These are phyloP conservation scores for Neurospora sp. DNA, from an alignment of 495 filamentous ascomycete genomes.

Conservation along the genomic window DNA sequence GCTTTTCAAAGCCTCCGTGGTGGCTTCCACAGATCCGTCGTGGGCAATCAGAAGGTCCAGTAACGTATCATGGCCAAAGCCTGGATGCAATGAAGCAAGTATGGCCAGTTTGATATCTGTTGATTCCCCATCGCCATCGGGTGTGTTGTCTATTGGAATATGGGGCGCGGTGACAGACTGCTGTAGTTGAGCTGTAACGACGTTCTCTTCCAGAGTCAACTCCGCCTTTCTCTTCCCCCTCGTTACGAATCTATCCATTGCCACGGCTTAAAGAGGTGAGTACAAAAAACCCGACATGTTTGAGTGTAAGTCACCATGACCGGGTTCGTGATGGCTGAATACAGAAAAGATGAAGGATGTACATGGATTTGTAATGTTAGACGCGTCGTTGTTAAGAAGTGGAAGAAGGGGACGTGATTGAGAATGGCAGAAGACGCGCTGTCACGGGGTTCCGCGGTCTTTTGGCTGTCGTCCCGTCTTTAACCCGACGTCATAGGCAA, in stretches of 20 bases:
- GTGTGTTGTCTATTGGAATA: background rate
- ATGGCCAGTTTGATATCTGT: constrained; percentile 86
- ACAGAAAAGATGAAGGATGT: background rate
- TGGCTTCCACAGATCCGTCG: constrained; percentile 63
- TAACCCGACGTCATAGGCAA: background rate
- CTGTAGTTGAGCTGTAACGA: background rate
- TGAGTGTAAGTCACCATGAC: background rate
- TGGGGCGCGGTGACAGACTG: background rate
- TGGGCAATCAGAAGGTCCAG: constrained; percentile 70
- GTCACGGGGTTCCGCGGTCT: constrained; percentile 8
- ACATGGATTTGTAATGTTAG: background rate
- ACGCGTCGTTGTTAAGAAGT: constrained; percentile 1
- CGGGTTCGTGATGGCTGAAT: background rate
- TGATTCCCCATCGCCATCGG: constrained; percentile 45
- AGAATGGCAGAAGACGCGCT: background rate
- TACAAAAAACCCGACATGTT: background rate
- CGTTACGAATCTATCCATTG: constrained; percentile 39
- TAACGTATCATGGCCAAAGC: constrained; percentile 50
- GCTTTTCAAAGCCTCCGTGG: constrained; percentile 41
- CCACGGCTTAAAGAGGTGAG: background rate
- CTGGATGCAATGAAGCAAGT: constrained; percentile 64
- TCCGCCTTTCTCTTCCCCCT: constrained; percentile 30
- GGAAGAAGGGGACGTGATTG: background rate
- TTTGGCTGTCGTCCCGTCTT: background rate
- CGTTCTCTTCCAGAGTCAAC: background rate